Conservation (phyloP, 352 stramenopile genomes). For the Poterioochromonas sp. region DNA sequence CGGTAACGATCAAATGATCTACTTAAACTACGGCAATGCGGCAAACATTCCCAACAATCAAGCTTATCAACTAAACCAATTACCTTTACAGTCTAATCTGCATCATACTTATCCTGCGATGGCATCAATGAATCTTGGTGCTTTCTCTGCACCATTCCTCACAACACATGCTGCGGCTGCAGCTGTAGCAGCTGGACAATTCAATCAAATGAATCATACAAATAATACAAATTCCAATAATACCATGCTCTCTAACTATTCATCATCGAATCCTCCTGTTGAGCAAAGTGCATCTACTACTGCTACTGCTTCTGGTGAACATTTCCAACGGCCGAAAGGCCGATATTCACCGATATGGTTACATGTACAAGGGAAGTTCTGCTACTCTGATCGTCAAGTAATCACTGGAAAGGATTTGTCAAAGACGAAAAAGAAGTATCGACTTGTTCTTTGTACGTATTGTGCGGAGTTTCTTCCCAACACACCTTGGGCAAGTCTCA, state of each 20-base stretch:
- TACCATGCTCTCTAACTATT: too few relatives aligned
- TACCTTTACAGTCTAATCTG: too few relatives aligned
- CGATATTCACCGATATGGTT: background rate
- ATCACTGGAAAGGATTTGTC: background rate
- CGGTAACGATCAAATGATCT: too few relatives aligned
- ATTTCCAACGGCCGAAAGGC: background rate
- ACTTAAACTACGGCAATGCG: too few relatives aligned
- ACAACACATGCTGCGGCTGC: background rate
- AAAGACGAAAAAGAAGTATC: slow-evolving; percentile 25
- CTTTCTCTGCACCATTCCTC: background rate
- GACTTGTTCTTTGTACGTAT: background rate
- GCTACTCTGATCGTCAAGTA: background rate
- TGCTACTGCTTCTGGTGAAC: background rate
- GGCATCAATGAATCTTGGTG: too few relatives aligned
- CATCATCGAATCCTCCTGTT: background rate
- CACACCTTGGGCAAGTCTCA: background rate
- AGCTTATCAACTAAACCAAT: too few relatives aligned
- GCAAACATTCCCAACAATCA: too few relatives aligned
- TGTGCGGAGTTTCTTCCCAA: background rate
- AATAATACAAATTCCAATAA: too few relatives aligned
- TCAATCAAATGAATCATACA: too few relatives aligned
- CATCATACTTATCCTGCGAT: too few relatives aligned
- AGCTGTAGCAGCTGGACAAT: background rate
- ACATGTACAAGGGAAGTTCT: background rate
- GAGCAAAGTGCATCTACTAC: background rate